Percentiles rank a stretch among this genome's conserved stretches.
These are phyloP conservation scores for Panaeolus papilionaceus DNA, from an alignment of 768 basidiomycete genomes.

Conservation along the genomic window DNA sequence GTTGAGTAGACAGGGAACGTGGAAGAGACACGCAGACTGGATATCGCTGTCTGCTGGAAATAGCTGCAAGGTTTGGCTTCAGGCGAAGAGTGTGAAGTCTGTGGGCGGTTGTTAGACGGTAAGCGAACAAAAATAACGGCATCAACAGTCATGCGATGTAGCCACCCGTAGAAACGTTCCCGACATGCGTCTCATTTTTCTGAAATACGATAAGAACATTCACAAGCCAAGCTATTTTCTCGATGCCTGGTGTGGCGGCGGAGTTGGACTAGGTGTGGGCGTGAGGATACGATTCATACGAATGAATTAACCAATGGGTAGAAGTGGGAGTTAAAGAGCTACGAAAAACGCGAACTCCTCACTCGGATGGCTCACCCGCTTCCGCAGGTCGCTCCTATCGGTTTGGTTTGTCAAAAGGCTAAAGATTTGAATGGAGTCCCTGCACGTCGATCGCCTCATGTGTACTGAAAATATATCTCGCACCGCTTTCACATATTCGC, in stretches of 20 bases:
- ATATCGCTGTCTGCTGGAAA: not conserved
- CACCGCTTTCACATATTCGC: slow-evolving; percentile 10
- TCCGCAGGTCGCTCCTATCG: slow-evolving; percentile 2
- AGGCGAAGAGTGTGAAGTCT: not conserved
- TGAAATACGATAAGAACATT: slow-evolving; percentile 2
- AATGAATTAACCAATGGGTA: slow-evolving; percentile 7
- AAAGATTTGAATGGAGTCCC: slow-evolving; percentile 4
- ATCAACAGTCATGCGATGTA: slow-evolving; percentile 4
- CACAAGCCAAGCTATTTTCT: slow-evolving; percentile 12
- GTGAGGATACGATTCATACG: slow-evolving; percentile 10
- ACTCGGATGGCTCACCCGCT: slow-evolving; percentile 11
- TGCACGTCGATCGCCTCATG: slow-evolving; percentile 11
- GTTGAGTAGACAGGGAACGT: not conserved
- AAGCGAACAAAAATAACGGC: slow-evolving; percentile 14
- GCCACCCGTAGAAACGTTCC: slow-evolving; percentile 11
- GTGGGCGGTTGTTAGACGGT: slow-evolving; percentile 10
- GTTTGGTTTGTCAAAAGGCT: slow-evolving; percentile 13
- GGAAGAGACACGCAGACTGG: not conserved
- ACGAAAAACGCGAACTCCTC: slow-evolving; percentile 1
- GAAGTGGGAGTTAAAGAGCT: slow-evolving; percentile 13
- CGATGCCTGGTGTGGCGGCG: not conserved
- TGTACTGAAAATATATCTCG: not conserved
- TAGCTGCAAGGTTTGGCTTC: not conserved
- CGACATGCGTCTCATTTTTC: slow-evolving; percentile 10
- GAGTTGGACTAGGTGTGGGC: not conserved